Evolutionary conservation across 495 filamentous ascomycete genomes (phyloP).

Genomic region (Massariosphaeria phaeospora): DNA sequence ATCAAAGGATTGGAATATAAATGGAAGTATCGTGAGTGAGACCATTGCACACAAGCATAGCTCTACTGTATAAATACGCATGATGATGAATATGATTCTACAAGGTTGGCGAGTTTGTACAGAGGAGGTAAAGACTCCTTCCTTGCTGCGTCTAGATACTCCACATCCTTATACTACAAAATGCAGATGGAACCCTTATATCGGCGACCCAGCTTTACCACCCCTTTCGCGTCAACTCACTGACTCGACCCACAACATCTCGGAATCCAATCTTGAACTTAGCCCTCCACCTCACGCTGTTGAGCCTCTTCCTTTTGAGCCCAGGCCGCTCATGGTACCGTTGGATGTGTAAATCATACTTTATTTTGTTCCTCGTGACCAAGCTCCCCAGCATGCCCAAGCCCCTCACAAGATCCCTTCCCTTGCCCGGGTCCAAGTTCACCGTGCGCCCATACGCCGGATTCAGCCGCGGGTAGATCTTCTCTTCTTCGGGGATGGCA

Average conservation of each 20-base stretch:
- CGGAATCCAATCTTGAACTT: constrained; percentile 63
- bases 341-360: constrained; percentile 48
- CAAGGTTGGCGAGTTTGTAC: no score
- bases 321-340: constrained; percentile 66
- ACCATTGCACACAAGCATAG: no score
- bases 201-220: constrained; percentile 48
- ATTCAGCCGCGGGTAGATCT: constrained; percentile 34
- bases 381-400: constrained; percentile 49
- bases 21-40: background rate
- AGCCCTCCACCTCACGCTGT: constrained; percentile 59
- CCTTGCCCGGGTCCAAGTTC: constrained; percentile 41
- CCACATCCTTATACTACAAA: background rate
- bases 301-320: constrained; percentile 67
- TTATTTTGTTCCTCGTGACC: constrained; percentile 51
- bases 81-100: no score
- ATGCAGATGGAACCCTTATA: background rate
- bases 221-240: constrained; percentile 64
- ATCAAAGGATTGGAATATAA: background rate
- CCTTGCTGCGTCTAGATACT: no score
- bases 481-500: constrained; percentile 12
- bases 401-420: constrained; percentile 52
- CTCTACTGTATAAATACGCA: no score
- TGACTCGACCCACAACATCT: constrained; percentile 54
- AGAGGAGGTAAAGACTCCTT: no score
- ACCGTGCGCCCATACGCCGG: constrained; percentile 53